Evolutionary conservation across 352 stramenopile genomes (phyloP).

Genomic region (Pythium aquatile): DNA sequence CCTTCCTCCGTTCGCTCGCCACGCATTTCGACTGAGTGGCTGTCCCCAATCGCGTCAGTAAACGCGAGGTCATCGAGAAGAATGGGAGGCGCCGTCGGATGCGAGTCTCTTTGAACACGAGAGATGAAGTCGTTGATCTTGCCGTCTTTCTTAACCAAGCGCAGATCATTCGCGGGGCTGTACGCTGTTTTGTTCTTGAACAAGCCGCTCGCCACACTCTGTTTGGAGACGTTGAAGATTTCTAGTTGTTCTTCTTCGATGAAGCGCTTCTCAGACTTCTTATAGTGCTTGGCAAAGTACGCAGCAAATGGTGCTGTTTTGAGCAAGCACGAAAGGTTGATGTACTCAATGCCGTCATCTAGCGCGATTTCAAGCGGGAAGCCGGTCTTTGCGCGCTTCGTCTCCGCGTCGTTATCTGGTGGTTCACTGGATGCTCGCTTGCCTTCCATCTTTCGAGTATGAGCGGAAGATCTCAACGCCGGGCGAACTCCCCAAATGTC

Average conservation of each 20-base stretch:
- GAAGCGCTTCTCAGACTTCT: background rate
- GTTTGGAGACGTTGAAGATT: constrained; percentile 1
- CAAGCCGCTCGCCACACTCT: background rate
- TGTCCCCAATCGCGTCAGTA: background rate
- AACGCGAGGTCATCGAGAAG: no score
- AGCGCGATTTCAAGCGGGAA: constrained; percentile 6
- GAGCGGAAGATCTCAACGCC: no score
- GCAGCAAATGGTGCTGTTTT: background rate
- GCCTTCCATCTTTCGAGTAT: no score
- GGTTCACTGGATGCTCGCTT: no score
- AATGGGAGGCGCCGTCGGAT: no score
- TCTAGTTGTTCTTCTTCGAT: background rate
- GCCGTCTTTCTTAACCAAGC: constrained; percentile 2
- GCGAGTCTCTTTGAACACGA: constrained; percentile 1
- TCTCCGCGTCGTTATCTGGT: no score
- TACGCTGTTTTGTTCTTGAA: background rate
- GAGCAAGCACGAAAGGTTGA: background rate
- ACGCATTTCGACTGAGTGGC: constrained; percentile 8
- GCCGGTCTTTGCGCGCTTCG: constrained; percentile 8
- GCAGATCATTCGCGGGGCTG: constrained; percentile 6
- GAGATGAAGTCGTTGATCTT: constrained; percentile 9
- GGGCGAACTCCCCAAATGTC: no score
- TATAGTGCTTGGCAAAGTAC: constrained; percentile 9
- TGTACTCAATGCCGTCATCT: constrained; percentile 1
- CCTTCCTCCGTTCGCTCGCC: background rate